Conservation (phyloP, 257 asterid species). For the Rubia yunnanensis region DNA sequence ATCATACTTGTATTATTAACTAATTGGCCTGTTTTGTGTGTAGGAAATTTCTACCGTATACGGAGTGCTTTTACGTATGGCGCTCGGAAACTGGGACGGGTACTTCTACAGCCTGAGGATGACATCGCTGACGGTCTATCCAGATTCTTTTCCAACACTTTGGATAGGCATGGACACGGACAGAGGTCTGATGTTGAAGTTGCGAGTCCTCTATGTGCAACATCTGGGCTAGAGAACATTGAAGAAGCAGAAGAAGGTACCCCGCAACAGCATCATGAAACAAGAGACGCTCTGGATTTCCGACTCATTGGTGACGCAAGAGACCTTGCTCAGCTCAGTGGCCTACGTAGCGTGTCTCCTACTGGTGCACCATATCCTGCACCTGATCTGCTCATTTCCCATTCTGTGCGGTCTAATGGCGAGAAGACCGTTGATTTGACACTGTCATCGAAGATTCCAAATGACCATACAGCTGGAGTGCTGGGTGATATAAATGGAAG, state of each 20-base stretch:
- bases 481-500: constrained; percentile 18
- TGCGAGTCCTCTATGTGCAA: constrained; percentile 14
- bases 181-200: constrained; percentile 47
- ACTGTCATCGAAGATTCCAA: constrained; percentile 17
- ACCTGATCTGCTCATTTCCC: constrained; percentile 35
- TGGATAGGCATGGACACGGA: constrained; percentile 57
- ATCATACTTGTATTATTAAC: too few species aligned
- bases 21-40: constrained; percentile 2
- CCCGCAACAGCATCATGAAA: constrained; percentile 5
- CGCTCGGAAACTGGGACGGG: constrained; percentile 54
- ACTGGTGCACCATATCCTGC: constrained; percentile 16
- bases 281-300: constrained; percentile 11
- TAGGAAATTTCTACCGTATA: constrained; percentile 77
- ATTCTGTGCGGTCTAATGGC: constrained; percentile 18
- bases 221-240: constrained; percentile 1
- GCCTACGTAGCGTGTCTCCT: constrained; percentile 6
- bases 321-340: constrained; percentile 21
- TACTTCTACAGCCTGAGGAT: constrained; percentile 45
- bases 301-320: constrained; percentile 22
- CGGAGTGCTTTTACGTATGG: constrained; percentile 85
- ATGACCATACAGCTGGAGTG: constrained; percentile 16
- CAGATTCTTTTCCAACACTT: constrained; percentile 57
- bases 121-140: constrained; percentile 45
- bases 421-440: constrained; percentile 12
- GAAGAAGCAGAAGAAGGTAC: constrained; percentile 10